Conservation (phyloP, 1,139 yeast species). For the Kurtzmaniella natalensis region DNA sequence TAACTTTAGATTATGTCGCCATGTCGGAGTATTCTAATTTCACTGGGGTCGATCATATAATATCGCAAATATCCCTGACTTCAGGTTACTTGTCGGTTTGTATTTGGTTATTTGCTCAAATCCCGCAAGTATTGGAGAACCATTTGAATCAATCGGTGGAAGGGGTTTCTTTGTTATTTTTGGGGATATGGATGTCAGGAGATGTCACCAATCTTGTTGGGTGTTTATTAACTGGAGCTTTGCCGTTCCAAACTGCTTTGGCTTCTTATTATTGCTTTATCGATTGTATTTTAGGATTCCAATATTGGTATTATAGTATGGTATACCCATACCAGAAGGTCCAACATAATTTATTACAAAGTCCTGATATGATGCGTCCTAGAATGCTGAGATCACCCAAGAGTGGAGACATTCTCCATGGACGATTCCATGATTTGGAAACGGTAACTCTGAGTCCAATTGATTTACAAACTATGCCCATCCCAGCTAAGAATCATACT, state of each 20-base stretch:
- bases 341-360: constrained; percentile 21
- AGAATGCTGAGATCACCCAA: neutral
- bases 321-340: constrained; percentile 20
- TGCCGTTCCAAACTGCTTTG: constrained; percentile 68
- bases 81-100: constrained; percentile 26
- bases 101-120: constrained; percentile 76
- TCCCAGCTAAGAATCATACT: neutral
- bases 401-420: neutral
- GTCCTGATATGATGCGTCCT: constrained; percentile 19
- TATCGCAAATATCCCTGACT: constrained; percentile 13
- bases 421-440: neutral
- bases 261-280: constrained; percentile 69
- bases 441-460: neutral
- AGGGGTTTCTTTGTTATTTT: constrained; percentile 71
- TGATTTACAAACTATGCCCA: neutral
- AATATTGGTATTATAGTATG: constrained; percentile 30
- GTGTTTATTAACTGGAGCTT: constrained; percentile 67
- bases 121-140: constrained; percentile 79
- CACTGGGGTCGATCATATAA: constrained; percentile 6
- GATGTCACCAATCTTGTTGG: constrained; percentile 77
- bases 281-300: constrained; percentile 67
- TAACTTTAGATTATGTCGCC: too few species aligned
- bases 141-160: constrained; percentile 71
- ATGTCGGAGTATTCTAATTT: constrained; percentile 8
- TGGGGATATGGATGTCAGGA: constrained; percentile 73